A percentile compares a stretch with the other conserved stretches of the same genome.
These are phyloP conservation scores for Berberis thunbergii DNA, from an alignment of 164 flowering plant species.

Conservation along the genomic window DNA sequence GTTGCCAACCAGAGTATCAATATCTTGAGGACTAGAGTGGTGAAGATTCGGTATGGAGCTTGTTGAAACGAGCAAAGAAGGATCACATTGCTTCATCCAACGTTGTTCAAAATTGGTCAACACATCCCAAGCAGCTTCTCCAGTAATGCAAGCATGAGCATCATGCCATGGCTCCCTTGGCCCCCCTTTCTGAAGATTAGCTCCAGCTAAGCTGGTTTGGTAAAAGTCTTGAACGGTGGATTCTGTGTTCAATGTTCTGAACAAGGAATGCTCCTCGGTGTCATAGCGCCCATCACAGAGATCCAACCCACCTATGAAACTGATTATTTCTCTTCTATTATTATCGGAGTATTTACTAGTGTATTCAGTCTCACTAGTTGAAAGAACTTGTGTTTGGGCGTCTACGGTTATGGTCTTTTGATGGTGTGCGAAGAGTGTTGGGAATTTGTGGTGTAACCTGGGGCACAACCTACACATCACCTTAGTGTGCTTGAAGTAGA, in stretches of 20 bases:
- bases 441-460: slow-evolving; percentile 52
- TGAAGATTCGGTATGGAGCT: slow-evolving; percentile 28
- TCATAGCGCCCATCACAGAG: slow-evolving; percentile 87
- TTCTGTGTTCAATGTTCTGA: slow-evolving; percentile 47
- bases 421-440: slow-evolving; percentile 75
- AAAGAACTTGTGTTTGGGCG: slow-evolving; percentile 15
- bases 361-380: background rate
- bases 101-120: slow-evolving; percentile 79
- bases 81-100: slow-evolving; percentile 71
- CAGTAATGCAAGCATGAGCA: slow-evolving; percentile 68
- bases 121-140: slow-evolving; percentile 77
- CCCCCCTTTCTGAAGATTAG: slow-evolving; percentile 68
- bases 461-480: slow-evolving; percentile 77
- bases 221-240: slow-evolving; percentile 60
- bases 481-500: slow-evolving; percentile 60
- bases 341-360: background rate
- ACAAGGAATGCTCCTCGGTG: slow-evolving; percentile 70
- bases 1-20: slow-evolving; percentile 13
- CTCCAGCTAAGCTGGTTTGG: slow-evolving; percentile 58
- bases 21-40: slow-evolving; percentile 14
- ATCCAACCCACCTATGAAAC: slow-evolving; percentile 87
- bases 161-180: slow-evolving; percentile 98
- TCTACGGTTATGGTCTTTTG: slow-evolving; percentile 84
- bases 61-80: slow-evolving; percentile 35
- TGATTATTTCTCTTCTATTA: slow-evolving; percentile 52